A percentile compares a stretch with the other conserved stretches of the same genome.
Conservation (phyloP, 2,329 filamentous ascomycete species). For the Talaromyces sp. region DNA sequence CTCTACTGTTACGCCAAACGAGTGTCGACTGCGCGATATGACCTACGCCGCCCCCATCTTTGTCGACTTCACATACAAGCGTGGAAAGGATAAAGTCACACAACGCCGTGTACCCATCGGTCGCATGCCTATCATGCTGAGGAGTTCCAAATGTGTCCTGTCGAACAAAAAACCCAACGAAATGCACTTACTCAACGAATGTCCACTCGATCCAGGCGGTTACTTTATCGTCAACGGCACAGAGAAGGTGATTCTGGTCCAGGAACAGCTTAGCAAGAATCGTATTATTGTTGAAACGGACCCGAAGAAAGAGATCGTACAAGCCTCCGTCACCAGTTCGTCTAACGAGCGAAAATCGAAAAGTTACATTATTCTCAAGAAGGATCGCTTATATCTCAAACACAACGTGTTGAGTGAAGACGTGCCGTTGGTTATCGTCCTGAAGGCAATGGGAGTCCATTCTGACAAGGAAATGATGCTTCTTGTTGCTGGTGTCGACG, state of each 20-base stretch:
- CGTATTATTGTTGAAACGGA: conserved; percentile 95
- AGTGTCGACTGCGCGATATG: conserved; percentile 93
- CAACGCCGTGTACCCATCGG: conserved; percentile 72
- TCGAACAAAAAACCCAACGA: conserved; percentile 78
- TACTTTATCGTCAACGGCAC: conserved; percentile 98
- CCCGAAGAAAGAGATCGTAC: conserved; percentile 86
- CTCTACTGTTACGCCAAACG: conserved; percentile 78
- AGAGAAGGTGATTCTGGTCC: conserved; percentile 97
- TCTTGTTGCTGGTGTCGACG: conserved; percentile 83
- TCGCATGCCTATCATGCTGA: conserved; percentile 93
- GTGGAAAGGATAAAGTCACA: conserved; percentile 74
- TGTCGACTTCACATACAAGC: conserved; percentile 86
- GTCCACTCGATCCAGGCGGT: conserved; percentile 89
- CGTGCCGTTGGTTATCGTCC: conserved; percentile 88
- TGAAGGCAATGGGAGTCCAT: conserved; percentile 90
- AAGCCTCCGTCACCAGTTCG: conserved; percentile 94
- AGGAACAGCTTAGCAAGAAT: conserved; percentile 99
- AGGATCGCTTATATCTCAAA: conserved; percentile 81
- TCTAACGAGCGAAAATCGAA: conserved; percentile 98
- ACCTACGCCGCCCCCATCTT: conserved; percentile 96
- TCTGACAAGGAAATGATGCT: conserved; percentile 94
- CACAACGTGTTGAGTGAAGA: conserved; percentile 93
- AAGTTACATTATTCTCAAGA: conserved; percentile 92
- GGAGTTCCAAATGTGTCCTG: conserved; percentile 89
- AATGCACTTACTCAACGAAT: conserved; percentile 93